phyloP scores from a whole-genome alignment of 2,329 filamentous ascomycete species.

The Ophiostoma sp. region DNA sequence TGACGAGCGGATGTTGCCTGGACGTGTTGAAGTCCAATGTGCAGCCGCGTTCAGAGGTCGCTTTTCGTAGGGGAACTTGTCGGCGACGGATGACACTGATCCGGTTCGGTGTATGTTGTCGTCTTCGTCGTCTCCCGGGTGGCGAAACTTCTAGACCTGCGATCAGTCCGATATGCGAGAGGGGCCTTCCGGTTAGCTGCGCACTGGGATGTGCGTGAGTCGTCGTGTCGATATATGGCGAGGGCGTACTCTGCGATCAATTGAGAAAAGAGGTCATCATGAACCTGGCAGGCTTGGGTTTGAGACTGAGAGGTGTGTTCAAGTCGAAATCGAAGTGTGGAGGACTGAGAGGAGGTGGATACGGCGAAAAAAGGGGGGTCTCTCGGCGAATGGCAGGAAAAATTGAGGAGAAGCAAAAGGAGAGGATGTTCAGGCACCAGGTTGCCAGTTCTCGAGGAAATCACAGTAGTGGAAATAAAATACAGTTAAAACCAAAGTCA shows the following conservation, averaged over 20 bases:
- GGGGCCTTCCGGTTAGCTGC: neutral
- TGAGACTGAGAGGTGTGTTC: slow-evolving; percentile 1
- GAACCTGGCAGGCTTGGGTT: neutral
- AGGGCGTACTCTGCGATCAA: neutral
- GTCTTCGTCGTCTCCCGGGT: neutral
- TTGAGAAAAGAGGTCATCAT: slow-evolving; percentile 8
- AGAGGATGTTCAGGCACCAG: neutral
- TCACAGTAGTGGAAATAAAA: neutral
- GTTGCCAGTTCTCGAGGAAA: neutral
- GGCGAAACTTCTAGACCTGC: neutral
- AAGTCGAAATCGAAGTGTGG: slow-evolving; percentile 10
- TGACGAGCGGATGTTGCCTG: neutral
- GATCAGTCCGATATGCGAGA: neutral
- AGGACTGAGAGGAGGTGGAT: slow-evolving; percentile 6
- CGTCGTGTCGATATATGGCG: slow-evolving; percentile 1
- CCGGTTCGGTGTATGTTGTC: neutral
- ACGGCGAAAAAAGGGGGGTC: slow-evolving; percentile 15
- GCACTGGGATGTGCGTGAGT: neutral
- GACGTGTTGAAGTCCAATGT: neutral
- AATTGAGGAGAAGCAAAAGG: neutral
- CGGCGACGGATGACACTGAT: neutral
- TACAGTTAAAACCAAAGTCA: neutral
- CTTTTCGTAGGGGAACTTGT: neutral
- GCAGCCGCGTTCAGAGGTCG: neutral
- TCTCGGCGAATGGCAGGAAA: neutral